Conservation (phyloP, 495 filamentous ascomycete species). For the Aspergillus avenaceus region DNA sequence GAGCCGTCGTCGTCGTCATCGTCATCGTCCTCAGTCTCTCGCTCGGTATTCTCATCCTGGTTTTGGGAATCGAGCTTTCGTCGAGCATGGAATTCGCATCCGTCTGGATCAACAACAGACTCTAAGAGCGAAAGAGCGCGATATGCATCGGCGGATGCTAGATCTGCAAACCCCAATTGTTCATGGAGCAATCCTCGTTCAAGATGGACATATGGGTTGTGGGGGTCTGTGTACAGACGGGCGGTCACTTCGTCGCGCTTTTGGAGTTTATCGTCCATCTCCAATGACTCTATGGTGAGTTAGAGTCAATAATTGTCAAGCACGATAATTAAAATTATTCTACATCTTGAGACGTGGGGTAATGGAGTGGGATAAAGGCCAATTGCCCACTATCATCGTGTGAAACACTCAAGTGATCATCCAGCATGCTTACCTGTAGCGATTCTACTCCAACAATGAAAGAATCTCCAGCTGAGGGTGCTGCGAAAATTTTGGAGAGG, state of each 20-base stretch:
- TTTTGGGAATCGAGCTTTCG: conserved; percentile 13
- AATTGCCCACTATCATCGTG: neutral
- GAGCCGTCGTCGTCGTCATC: conserved; percentile 33
- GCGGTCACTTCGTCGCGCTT: conserved; percentile 22
- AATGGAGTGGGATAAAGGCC: neutral
- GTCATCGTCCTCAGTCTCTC: conserved; percentile 19
- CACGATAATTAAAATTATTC: too few relatives aligned
- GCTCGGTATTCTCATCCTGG: conserved; percentile 12
- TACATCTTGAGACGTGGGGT: neutral
- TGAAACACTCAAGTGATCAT: too few relatives aligned
- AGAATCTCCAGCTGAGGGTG: too few relatives aligned
- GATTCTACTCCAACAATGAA: neutral
- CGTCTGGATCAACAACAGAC: conserved; percentile 61
- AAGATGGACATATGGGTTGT: conserved; percentile 75
- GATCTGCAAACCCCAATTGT: conserved; percentile 78
- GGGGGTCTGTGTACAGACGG: conserved; percentile 52
- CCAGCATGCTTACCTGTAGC: too few relatives aligned
- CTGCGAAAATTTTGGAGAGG: too few relatives aligned
- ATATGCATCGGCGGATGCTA: conserved; percentile 88
- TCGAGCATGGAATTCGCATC: conserved; percentile 40
- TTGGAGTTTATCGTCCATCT: conserved; percentile 13
- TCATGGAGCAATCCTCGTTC: conserved; percentile 66
- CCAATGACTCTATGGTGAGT: neutral
- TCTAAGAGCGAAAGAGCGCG: conserved; percentile 81
- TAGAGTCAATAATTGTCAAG: neutral